Evolutionary conservation across 1,284 basidiomycete genomes (phyloP), one percentile per base, ranked within the genome.

Genomic region (Coniferiporia sulphurascens): DNA sequence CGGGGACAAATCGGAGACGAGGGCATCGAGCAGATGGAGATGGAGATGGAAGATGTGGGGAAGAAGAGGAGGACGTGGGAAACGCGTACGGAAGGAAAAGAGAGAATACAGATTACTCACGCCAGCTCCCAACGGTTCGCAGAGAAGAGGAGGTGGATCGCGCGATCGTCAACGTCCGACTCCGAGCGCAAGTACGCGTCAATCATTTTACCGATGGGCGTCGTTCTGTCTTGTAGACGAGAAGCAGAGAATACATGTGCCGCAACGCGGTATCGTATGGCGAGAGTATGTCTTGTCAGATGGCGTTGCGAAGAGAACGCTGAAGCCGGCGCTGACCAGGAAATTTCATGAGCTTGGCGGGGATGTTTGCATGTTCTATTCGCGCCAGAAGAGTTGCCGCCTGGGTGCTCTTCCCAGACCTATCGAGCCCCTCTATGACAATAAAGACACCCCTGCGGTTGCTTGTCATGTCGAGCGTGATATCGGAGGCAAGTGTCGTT

Each of bases 111-210:
- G 9, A 17, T 5, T 8, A 62, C 61, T 55, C 49, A 95, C 91
- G 87, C 87, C 64, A 89, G 81, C 72, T 99, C 96, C 96, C 97
- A 99, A 21, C 96, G 84, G 71, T 99, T 99, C 1, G 95, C 96
- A 52, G 93, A 89, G 78, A 99, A 99, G 58, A 99, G 83, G 1
- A 98, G 83, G 70, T 99, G 96, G 58, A 99, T 88, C 1, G 90
- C 90, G 65, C 82, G 89, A 74, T 98, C 94, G 71, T 97, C 93
- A 55, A 98, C 79, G 21, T 98, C 93, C 8, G 87, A 81, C 60
- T 89, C 74, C 17, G 88, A 91, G 56, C 84, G 86, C 59, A 99
- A 79, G 74, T 99, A 99, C 10, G 87, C 82, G 72, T 99, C 89
- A 69, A 99, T 97, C 87, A 96, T 92, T 68, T 87, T 81, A 7